Base-by-base conservation (phyloP, 305 asterid species). In the Striga hermonthica region DNA sequence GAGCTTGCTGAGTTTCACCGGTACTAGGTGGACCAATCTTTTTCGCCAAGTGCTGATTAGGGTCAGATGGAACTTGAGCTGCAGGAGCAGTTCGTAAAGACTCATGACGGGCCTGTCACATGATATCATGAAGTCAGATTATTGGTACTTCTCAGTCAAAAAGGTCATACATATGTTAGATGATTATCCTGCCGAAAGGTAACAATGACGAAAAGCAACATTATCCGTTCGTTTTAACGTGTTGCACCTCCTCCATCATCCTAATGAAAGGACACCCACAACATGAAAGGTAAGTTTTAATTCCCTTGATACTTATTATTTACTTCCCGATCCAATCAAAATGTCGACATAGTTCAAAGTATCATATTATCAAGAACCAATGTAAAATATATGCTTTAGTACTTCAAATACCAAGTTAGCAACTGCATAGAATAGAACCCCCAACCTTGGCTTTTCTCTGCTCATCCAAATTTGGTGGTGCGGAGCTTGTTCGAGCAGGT, bases 391-490 rank as follows among this genome's bases (percentile, higher is more conserved):
- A 66, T 37, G 59, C 12, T 69, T 66, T 16, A n/a, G 57, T 22
- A 67, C 14, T 48, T 74, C 55, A n/a, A 15, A 44, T 52, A 34
- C 35, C 53, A 72, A 22, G 31, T 22, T 22, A 22, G 31, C 62
- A 66, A 47, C 35, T 37, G 36, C 31, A 44, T 7, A 63, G 16
- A 54, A 61, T 52, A 68, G 52, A 67, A 64, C 38, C 60, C 68
- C 88, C 64, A 66, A 86, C 96, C 97, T 85, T 90, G 47, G 74
- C 87, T 57, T 79, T 83, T 71, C 81, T 87, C 78, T 90, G 97
- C 81, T 87, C 97, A 71, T 82, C 95, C 84, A 90, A 70, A 76
- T 80, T 87, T n/a, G 97, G 97, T 50, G 97, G 97, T 62, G 97
- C 97, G 52, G 97, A 90, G 82, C 85, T 90, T 72, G 97, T 90